phyloP scores from a whole-genome alignment of 495 filamentous ascomycete genomes.

The Bryoglossum gracile region DNA sequence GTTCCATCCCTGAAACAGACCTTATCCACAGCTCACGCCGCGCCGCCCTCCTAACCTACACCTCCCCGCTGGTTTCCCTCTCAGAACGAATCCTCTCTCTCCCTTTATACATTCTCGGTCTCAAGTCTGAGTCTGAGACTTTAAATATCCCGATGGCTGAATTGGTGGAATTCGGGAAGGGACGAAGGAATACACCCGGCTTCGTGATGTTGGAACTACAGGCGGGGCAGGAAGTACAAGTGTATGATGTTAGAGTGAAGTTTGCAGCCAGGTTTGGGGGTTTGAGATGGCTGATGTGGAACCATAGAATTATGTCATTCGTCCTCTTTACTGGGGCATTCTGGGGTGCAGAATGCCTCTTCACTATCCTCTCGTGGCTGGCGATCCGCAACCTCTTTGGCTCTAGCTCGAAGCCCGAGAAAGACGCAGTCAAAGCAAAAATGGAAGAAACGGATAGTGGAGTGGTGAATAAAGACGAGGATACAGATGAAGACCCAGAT shows the following conservation, averaged over 20 bases:
- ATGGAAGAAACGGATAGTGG: constrained; percentile 6
- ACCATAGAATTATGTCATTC: constrained; percentile 62
- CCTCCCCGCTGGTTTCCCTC: constrained; percentile 45
- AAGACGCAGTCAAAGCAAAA: constrained; percentile 15
- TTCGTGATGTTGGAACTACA: constrained; percentile 60
- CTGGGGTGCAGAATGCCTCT: constrained; percentile 64
- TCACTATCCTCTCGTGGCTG: constrained; percentile 52
- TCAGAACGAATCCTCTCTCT: constrained; percentile 35
- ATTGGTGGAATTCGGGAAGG: constrained; percentile 51
- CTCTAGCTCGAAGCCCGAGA: not conserved
- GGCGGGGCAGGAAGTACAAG: constrained; percentile 55
- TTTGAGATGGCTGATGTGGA: constrained; percentile 79
- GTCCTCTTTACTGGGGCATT: constrained; percentile 59
- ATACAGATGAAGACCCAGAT: constrained; percentile 27
- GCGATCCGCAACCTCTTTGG: constrained; percentile 37
- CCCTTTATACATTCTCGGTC: constrained; percentile 55
- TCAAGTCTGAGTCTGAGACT: constrained; percentile 33
- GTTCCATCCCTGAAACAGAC: constrained; percentile 7
- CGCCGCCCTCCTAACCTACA: constrained; percentile 60
- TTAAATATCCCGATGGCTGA: constrained; percentile 70
- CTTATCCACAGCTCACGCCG: constrained; percentile 44
- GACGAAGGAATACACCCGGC: constrained; percentile 49
- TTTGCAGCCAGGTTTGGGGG: constrained; percentile 69
- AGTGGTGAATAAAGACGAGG: constrained; percentile 25
- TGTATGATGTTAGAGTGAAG: constrained; percentile 62